phyloP scores from a whole-genome alignment of 345 rosid species.

The Toxicodendron radicans region DNA sequence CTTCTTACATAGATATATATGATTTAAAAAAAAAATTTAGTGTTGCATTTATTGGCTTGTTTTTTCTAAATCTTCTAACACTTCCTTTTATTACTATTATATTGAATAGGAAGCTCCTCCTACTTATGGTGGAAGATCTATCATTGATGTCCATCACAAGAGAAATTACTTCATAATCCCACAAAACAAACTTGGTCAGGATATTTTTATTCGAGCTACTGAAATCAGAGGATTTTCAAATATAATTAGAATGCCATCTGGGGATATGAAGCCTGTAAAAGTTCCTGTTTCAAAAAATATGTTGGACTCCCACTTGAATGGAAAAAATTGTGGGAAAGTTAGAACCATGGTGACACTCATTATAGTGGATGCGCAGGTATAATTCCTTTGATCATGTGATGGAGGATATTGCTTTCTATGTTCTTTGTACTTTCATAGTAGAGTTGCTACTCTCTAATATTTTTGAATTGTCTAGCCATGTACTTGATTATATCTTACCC shows the following conservation, averaged over 20 bases:
- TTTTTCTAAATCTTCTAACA: slow-evolving; percentile 16
- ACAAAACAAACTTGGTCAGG: slow-evolving; percentile 92
- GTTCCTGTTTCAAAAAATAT: slow-evolving; percentile 87
- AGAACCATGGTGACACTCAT: slow-evolving; percentile 77
- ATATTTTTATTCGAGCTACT: slow-evolving; percentile 74
- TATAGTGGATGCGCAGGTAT: slow-evolving; percentile 76
- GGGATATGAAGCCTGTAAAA: slow-evolving; percentile 76
- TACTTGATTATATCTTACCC: background rate
- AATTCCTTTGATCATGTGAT: slow-evolving; percentile 10
- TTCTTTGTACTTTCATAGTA: background rate
- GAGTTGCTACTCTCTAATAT: background rate
- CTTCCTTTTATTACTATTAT: slow-evolving; percentile 7
- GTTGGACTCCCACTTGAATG: slow-evolving; percentile 80
- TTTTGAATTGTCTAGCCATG: background rate
- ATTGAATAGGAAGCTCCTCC: slow-evolving; percentile 56
- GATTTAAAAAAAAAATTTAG: background rate
- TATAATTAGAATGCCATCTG: slow-evolving; percentile 82
- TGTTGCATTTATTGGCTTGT: background rate
- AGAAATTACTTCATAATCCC: slow-evolving; percentile 79
- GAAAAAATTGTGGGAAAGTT: slow-evolving; percentile 43
- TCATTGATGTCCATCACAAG: slow-evolving; percentile 69
- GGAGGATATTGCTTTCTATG: background rate
- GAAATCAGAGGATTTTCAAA: slow-evolving; percentile 60
- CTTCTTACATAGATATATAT: background rate
- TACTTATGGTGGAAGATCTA: slow-evolving; percentile 51